Evolutionary conservation across 2,329 filamentous ascomycete species (phyloP).

Genomic region (Botryotinia convoluta): DNA sequence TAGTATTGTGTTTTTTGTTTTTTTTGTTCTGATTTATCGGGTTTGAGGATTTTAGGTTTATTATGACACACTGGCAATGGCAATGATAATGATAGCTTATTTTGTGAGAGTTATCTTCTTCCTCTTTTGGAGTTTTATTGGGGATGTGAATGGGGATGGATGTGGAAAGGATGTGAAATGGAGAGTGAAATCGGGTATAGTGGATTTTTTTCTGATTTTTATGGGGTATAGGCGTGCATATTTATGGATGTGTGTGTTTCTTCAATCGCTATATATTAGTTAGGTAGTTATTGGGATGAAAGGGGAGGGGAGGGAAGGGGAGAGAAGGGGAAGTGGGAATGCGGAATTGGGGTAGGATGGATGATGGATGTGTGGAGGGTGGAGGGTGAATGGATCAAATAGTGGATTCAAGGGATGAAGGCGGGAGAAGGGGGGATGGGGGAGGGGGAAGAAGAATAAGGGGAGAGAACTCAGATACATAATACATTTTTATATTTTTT

Average conservation of each 20-base stretch:
- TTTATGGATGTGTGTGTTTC: background rate
- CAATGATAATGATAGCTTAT: slow-evolving; percentile 4
- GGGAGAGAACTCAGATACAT: background rate
- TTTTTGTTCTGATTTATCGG: background rate
- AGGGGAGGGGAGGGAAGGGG: too few relatives aligned
- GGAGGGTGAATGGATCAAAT: background rate
- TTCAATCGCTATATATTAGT: background rate
- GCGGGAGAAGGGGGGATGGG: too few relatives aligned
- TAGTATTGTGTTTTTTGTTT: background rate
- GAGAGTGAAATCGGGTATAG: background rate
- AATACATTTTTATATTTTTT: background rate
- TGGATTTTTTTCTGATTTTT: background rate
- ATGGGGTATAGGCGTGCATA: background rate
- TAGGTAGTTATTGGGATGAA: background rate
- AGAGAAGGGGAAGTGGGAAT: background rate
- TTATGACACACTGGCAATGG: background rate
- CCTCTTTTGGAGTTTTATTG: slow-evolving; percentile 6
- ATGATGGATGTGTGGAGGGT: background rate
- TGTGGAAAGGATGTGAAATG: background rate
- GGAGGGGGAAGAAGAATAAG: too few relatives aligned
- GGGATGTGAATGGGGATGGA: background rate
- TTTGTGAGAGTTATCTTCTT: background rate
- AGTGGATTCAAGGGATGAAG: background rate
- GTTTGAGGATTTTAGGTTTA: background rate
- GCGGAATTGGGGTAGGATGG: background rate